These are phyloP conservation scores for Breynia disticha DNA, from an alignment of 441 rosid species.

Conservation along the genomic window DNA sequence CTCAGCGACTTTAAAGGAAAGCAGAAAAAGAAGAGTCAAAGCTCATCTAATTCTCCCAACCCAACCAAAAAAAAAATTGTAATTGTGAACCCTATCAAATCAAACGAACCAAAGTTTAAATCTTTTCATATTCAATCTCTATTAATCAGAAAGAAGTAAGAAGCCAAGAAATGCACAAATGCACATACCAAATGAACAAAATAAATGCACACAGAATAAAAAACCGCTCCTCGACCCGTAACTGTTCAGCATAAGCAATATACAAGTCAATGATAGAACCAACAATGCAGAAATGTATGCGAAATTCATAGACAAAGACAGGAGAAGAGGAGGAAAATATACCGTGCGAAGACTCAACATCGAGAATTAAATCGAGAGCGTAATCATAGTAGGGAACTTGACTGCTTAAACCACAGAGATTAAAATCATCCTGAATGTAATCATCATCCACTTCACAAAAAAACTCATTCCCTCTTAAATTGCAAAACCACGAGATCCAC, in stretches of 20 bases:
- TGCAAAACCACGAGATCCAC: slow-evolving; percentile 98
- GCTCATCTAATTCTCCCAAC: too few relatives aligned
- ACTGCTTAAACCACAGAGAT: slow-evolving; percentile 87
- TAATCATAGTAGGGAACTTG: slow-evolving; percentile 92
- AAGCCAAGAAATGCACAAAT: too few relatives aligned
- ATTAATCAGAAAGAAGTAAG: too few relatives aligned
- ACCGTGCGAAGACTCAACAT: slow-evolving; percentile 89
- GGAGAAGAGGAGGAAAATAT: slow-evolving; percentile 13
- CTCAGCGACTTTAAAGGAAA: too few relatives aligned
- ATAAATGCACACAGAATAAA: background rate
- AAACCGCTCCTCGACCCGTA: background rate
- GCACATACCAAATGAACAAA: too few relatives aligned
- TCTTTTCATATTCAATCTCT: too few relatives aligned
- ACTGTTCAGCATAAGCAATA: background rate
- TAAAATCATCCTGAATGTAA: slow-evolving; percentile 89
- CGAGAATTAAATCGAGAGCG: slow-evolving; percentile 84
- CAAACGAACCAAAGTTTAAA: too few relatives aligned
- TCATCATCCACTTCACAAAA: slow-evolving; percentile 96
- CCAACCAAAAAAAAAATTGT: too few relatives aligned
- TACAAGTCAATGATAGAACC: background rate
- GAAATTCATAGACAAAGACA: background rate
- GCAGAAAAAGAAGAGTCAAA: too few relatives aligned
- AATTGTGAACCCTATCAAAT: too few relatives aligned
- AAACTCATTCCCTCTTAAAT: slow-evolving; percentile 81
- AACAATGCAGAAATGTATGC: background rate